Percentiles rank a stretch among this genome's conserved stretches.
Conservation (phyloP, 2,329 filamentous ascomycete species). For the Zymoseptoria passerinii region DNA sequence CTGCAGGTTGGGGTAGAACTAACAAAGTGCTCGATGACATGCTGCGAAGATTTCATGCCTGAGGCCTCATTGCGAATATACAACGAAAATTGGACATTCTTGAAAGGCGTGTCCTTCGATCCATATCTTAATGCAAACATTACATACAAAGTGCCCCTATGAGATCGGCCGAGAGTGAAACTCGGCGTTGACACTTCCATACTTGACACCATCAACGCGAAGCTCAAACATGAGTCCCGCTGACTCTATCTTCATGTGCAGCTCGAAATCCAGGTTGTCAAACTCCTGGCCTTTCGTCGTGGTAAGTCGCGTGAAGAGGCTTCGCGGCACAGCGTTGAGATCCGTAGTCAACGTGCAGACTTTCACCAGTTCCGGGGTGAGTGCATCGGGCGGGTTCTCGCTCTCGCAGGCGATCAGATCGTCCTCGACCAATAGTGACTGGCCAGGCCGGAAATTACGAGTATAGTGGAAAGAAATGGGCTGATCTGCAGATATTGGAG, state of each 20-base stretch:
- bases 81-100: not conserved
- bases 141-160: not conserved
- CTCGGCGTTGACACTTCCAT: conserved; percentile 68
- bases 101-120: not conserved
- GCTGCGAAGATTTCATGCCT: not conserved
- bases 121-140: not conserved
- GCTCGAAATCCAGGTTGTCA: conserved; percentile 71
- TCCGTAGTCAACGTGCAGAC: conserved; percentile 75
- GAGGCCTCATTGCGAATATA: not conserved
- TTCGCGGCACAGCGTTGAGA: conserved; percentile 64
- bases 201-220: conserved; percentile 68
- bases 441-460: conserved; percentile 70
- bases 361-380: conserved; percentile 49
- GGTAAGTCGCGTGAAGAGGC: conserved; percentile 64
- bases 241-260: conserved; percentile 76
- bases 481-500: conserved; percentile 62
- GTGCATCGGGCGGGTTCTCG: conserved; percentile 53
- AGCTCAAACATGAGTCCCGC: conserved; percentile 69
- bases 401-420: conserved; percentile 69
- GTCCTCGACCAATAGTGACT: conserved; percentile 69
- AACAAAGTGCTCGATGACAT: not conserved
- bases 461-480: conserved; percentile 81
- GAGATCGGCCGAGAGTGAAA: conserved; percentile 38
- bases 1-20: not conserved
- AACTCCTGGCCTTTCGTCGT: conserved; percentile 75